Percentiles rank a stretch among this genome's conserved stretches.
Conservation (phyloP, 2,329 filamentous ascomycete species). For the Plectosphaerella plurivora region DNA sequence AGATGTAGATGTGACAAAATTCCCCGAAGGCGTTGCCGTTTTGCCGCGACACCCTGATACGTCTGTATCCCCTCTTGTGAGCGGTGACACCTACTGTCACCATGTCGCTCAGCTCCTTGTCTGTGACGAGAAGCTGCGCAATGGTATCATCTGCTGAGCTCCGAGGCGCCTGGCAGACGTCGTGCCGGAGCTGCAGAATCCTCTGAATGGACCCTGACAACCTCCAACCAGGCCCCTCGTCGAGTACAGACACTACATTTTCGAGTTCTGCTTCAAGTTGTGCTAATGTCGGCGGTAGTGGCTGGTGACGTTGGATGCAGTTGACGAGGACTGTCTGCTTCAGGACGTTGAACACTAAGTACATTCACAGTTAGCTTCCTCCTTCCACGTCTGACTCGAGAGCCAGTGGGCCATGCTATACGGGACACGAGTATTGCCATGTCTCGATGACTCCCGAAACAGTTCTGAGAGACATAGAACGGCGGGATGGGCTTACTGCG, state of each 20-base stretch:
- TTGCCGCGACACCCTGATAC: neutral
- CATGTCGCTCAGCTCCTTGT: slow-evolving; percentile 36
- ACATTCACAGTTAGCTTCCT: slow-evolving; percentile 10
- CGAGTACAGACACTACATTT: slow-evolving; percentile 2
- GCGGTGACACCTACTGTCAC: slow-evolving; percentile 24
- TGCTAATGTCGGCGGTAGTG: slow-evolving; percentile 42
- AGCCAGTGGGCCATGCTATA: too few species aligned
- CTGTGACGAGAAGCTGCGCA: slow-evolving; percentile 33
- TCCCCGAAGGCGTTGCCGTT: slow-evolving; percentile 20
- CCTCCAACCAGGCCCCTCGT: slow-evolving; percentile 32
- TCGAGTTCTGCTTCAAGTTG: slow-evolving; percentile 39
- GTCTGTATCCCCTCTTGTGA: neutral
- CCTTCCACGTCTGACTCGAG: too few species aligned
- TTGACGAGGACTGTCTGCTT: slow-evolving; percentile 46
- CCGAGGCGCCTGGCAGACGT: slow-evolving; percentile 26
- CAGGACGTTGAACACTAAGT: slow-evolving; percentile 45
- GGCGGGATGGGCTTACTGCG: slow-evolving; percentile 13
- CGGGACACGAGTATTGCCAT: too few species aligned
- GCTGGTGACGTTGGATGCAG: slow-evolving; percentile 43
- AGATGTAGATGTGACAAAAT: slow-evolving; percentile 40
- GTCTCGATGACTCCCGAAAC: too few species aligned
- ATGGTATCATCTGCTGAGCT: slow-evolving; percentile 31
- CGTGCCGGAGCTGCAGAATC: slow-evolving; percentile 41
- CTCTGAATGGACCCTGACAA: slow-evolving; percentile 39
- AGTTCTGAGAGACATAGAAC: too few species aligned